phyloP scores from a whole-genome alignment of 192 early-diverging fungal species.

The Paraglomus brasilianum region DNA sequence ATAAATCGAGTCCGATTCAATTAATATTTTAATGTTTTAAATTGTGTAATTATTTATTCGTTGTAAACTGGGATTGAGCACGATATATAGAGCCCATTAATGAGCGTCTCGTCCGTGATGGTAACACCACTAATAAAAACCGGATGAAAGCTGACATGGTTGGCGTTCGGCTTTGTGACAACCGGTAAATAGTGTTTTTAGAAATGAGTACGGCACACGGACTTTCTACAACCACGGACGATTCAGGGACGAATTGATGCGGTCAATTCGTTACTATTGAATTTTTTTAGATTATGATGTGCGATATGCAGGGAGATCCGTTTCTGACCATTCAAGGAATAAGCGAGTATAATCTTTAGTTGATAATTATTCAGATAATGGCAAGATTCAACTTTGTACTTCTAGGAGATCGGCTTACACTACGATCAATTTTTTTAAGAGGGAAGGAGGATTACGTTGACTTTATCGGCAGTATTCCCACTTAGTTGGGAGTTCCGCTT shows the following conservation, averaged over 20 bases:
- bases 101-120: conserved; percentile 1
- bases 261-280: conserved; percentile 15
- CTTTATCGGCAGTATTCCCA: conserved; percentile 20
- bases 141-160: conserved; percentile 22
- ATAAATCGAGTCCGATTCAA: conserved; percentile 15
- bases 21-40: conserved; percentile 19
- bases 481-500: conserved; percentile 18
- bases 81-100: conserved; percentile 24
- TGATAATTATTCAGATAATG: conserved; percentile 6
- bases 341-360: conserved; percentile 21
- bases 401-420: conserved; percentile 9
- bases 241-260: conserved; percentile 21
- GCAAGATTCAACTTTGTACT: neutral
- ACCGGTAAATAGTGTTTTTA: conserved; percentile 1
- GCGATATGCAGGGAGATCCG: conserved; percentile 5
- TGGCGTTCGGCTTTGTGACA: conserved; percentile 16
- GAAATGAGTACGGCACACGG: neutral
- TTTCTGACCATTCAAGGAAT: conserved; percentile 29
- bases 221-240: conserved; percentile 10
- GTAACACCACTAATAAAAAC: conserved; percentile 15
- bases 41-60: conserved; percentile 17
- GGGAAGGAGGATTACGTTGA: conserved; percentile 18
- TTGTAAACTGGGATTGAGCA: conserved; percentile 9
- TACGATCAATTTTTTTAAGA: conserved; percentile 16
- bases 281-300: conserved; percentile 27